These are phyloP conservation scores for Mrakia blollopis DNA, from an alignment of 768 basidiomycete species.

Conservation along the genomic window DNA sequence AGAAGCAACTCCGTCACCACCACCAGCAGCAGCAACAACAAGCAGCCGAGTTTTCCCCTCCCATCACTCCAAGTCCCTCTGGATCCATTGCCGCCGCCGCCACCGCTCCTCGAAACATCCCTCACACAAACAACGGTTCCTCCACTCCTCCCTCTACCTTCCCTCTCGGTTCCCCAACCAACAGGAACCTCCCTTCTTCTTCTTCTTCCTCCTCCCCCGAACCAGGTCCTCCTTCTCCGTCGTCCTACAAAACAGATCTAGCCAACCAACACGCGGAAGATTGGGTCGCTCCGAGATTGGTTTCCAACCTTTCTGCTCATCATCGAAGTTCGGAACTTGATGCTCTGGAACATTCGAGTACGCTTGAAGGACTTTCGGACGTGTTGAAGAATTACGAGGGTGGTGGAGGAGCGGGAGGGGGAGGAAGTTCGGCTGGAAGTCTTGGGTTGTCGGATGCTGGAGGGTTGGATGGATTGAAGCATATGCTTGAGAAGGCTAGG, in stretches of 20 bases:
- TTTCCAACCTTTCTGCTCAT: background rate
- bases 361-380: slow-evolving; percentile 5
- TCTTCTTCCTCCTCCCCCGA: background rate
- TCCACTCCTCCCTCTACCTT: slow-evolving; percentile 13
- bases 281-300: background rate
- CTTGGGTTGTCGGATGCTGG: background rate
- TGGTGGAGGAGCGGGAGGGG: background rate
- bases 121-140: background rate
- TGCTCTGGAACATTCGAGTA: slow-evolving; percentile 8
- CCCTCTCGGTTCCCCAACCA: background rate
- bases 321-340: slow-evolving; percentile 20
- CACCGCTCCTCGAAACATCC: slow-evolving; percentile 4
- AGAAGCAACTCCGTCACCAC: background rate
- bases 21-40: background rate
- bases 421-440: background rate
- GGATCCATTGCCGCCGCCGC: background rate
- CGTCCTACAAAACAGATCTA: background rate
- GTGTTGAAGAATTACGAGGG: slow-evolving; percentile 8
- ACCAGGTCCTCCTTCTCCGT: background rate
- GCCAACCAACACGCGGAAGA: background rate
- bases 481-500: slow-evolving; percentile 7
- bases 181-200: background rate
- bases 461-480: slow-evolving; percentile 1
- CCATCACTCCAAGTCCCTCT: background rate
- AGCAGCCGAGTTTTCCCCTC: background rate